A percentile compares a stretch with the other conserved stretches of the same genome.
Conservation (phyloP, 23 red algal species). For the Gracilaria gracilis region DNA sequence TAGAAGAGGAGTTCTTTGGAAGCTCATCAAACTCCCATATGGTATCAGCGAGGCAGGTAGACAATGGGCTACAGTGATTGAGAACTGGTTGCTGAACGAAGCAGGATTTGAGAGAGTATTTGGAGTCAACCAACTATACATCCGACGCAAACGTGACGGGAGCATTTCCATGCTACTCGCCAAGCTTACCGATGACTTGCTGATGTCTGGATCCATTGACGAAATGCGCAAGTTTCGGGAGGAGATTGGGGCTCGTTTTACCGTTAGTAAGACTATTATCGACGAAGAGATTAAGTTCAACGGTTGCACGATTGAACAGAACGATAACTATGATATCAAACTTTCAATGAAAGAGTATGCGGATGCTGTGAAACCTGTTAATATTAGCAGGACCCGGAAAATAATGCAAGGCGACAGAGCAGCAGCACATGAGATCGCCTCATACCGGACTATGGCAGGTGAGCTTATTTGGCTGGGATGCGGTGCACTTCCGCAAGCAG, state of each 20-base stretch:
- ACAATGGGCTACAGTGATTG: slow-evolving; percentile 3
- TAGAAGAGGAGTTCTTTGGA: slow-evolving; percentile 2
- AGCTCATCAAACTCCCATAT: slow-evolving; percentile 29
- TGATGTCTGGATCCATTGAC: not conserved
- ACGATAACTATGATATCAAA: not conserved
- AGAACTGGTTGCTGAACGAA: not conserved
- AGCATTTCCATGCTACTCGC: not conserved
- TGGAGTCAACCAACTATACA: not conserved
- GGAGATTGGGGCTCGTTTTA: not conserved
- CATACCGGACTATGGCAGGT: slow-evolving; percentile 5
- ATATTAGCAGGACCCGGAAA: not conserved
- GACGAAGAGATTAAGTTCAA: slow-evolving; percentile 38
- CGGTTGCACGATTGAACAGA: not conserved
- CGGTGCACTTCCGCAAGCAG: slow-evolving; percentile 3
- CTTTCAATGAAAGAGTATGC: not conserved
- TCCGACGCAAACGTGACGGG: not conserved
- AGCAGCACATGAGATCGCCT: not conserved
- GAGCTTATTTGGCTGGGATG: slow-evolving; percentile 26
- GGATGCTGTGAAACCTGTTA: not conserved
- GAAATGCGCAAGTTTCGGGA: not conserved
- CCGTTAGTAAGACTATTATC: not conserved
- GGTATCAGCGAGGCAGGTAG: slow-evolving; percentile 23
- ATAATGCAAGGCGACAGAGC: not conserved
- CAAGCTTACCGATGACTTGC: slow-evolving; percentile 23
- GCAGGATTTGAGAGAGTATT: not conserved